Evolutionary conservation across 495 filamentous ascomycete genomes (phyloP).

Genomic region (Podospora comata): DNA sequence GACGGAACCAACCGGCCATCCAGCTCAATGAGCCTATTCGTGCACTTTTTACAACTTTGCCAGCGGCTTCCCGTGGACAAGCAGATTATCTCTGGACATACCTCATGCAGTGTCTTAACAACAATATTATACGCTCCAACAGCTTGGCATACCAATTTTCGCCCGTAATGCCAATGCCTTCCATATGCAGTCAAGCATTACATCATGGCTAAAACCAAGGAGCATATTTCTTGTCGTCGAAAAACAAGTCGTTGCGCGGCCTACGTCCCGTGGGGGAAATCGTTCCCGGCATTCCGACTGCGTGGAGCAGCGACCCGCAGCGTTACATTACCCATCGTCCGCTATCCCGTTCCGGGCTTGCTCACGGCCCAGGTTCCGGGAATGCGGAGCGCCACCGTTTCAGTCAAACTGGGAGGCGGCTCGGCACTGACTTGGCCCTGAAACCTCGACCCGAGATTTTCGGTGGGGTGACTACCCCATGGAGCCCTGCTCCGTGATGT

Average conservation of each 20-base stretch:
- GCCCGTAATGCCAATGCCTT: neutral
- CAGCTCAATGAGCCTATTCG: no score
- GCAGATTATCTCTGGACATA: no score
- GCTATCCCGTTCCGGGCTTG: neutral
- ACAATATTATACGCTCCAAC: neutral
- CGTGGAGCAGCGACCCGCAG: neutral
- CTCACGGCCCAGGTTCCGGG: conserved; percentile 22
- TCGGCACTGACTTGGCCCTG: neutral
- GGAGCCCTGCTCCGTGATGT: conserved; percentile 12
- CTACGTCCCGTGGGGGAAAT: conserved; percentile 6
- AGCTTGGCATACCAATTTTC: neutral
- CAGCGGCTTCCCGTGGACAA: no score
- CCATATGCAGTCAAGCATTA: neutral
- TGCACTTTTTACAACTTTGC: no score
- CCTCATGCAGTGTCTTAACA: no score
- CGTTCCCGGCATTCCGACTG: conserved; percentile 20
- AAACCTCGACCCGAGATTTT: conserved; percentile 4
- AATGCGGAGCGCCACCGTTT: conserved; percentile 19
- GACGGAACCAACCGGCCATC: no score
- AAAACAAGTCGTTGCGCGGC: neutral
- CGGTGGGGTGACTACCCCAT: conserved; percentile 6
- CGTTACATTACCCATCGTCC: neutral
- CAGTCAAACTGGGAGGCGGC: conserved; percentile 1
- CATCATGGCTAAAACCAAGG: conserved; percentile 8
- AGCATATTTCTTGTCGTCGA: neutral